Evolutionary conservation across 352 stramenopile genomes (phyloP).

Genomic region (Phytophthora aleatoria): DNA sequence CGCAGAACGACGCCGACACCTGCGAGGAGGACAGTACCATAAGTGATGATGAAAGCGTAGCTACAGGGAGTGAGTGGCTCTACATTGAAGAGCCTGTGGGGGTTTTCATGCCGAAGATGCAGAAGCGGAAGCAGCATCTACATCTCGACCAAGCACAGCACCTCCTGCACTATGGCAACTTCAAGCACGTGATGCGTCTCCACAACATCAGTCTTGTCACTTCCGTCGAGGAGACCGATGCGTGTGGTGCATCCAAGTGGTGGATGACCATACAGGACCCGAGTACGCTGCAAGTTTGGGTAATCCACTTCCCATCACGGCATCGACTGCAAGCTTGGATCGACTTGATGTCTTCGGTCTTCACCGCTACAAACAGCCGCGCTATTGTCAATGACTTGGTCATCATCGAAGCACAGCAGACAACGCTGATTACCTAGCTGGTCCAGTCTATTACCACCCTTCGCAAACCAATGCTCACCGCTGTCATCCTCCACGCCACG

Average conservation of each 20-base stretch:
- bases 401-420: constrained; percentile 11
- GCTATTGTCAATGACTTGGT: constrained; percentile 56
- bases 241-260: constrained; percentile 39
- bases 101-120: constrained; percentile 51
- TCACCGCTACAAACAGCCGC: constrained; percentile 33
- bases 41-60: constrained; percentile 19
- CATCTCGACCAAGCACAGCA: constrained; percentile 68
- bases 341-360: constrained; percentile 42
- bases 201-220: constrained; percentile 68
- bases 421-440: constrained; percentile 2
- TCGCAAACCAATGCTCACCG: constrained; percentile 1
- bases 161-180: constrained; percentile 62
- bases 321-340: constrained; percentile 49
- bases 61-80: constrained; percentile 54
- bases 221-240: constrained; percentile 49
- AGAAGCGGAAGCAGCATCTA: constrained; percentile 45
- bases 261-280: constrained; percentile 77
- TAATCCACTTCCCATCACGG: constrained; percentile 59
- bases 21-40: constrained; percentile 22
- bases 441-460: neutral
- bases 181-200: constrained; percentile 54
- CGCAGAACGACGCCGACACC: constrained; percentile 21
- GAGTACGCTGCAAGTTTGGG: constrained; percentile 58
- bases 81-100: constrained; percentile 60
- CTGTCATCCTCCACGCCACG: constrained; percentile 3